phyloP scores from a whole-genome alignment of 2,329 filamentous ascomycete species.

The Alternaria sp. region DNA sequence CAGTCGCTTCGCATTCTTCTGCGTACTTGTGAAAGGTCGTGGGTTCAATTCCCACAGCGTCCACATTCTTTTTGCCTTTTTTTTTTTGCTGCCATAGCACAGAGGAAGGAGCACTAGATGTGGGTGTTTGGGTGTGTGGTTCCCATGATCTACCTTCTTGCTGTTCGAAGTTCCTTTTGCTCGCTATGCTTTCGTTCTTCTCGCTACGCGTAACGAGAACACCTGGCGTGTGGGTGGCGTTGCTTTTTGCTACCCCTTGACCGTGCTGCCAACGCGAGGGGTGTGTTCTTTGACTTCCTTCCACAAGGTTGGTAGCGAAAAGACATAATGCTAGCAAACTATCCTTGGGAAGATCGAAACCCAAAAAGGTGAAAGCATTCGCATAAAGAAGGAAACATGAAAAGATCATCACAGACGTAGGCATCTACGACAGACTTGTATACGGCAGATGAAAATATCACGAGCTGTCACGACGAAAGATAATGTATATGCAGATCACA shows the following conservation, averaged over 20 bases:
- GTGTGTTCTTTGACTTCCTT: background rate
- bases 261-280: background rate
- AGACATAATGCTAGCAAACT: background rate
- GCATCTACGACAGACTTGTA: background rate
- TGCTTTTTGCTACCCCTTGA: background rate
- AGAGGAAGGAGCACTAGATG: background rate
- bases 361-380: background rate
- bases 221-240: background rate
- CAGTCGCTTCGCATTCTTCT: conserved; percentile 26
- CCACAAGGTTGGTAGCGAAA: background rate
- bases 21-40: conserved; percentile 30
- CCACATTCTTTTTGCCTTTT: conserved; percentile 14
- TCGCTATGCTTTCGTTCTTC: background rate
- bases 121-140: background rate
- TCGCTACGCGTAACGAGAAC: background rate
- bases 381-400: background rate
- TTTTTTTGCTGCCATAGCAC: background rate
- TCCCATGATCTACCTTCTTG: background rate
- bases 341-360: background rate
- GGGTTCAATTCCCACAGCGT: conserved; percentile 36
- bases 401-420: background rate
- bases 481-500: background rate
- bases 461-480: background rate
- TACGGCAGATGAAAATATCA: background rate
- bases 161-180: background rate